phyloP scores from a whole-genome alignment of 2,329 filamentous ascomycete genomes.

The Parastagonospora avenae region DNA sequence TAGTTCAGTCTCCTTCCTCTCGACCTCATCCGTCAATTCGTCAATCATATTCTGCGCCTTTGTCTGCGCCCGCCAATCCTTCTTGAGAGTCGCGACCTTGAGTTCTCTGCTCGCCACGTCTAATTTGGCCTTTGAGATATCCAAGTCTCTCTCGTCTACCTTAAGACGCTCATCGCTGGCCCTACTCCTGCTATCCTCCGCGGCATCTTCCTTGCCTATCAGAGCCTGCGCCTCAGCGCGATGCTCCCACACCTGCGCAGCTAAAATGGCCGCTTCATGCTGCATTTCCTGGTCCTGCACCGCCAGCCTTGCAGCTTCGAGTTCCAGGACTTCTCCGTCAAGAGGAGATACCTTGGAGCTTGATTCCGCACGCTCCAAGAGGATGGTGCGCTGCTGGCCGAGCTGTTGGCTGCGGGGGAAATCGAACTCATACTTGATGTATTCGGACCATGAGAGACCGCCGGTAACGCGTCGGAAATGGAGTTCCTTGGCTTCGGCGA shows the following conservation, averaged over 20 bases:
- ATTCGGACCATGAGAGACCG: conserved; percentile 22
- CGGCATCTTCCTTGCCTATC: conserved; percentile 9
- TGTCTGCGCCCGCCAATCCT: conserved; percentile 2
- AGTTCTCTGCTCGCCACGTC: too few relatives aligned
- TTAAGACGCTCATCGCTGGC: conserved; percentile 21
- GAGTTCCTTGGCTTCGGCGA: conserved; percentile 36
- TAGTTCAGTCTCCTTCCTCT: too few relatives aligned
- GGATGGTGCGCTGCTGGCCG: conserved; percentile 23
- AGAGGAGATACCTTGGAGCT: conserved; percentile 16
- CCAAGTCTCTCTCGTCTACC: conserved; percentile 17
- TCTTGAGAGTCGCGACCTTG: too few relatives aligned
- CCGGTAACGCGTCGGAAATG: conserved; percentile 24
- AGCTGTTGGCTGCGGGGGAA: conserved; percentile 25
- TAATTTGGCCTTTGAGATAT: background rate
- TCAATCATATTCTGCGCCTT: conserved; percentile 13
- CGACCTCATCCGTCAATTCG: background rate
- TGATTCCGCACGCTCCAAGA: conserved; percentile 15
- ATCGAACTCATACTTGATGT: background rate
- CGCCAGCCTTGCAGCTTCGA: conserved; percentile 21
- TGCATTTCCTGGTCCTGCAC: conserved; percentile 20
- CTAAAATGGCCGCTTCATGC: conserved; percentile 21
- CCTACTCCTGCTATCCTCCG: conserved; percentile 11
- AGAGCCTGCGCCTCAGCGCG: conserved; percentile 20
- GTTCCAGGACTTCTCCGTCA: conserved; percentile 16
- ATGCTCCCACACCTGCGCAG: conserved; percentile 32